Evolutionary conservation across 352 stramenopile species (phyloP).

Genomic region (Globisporangium megalacanthum): DNA sequence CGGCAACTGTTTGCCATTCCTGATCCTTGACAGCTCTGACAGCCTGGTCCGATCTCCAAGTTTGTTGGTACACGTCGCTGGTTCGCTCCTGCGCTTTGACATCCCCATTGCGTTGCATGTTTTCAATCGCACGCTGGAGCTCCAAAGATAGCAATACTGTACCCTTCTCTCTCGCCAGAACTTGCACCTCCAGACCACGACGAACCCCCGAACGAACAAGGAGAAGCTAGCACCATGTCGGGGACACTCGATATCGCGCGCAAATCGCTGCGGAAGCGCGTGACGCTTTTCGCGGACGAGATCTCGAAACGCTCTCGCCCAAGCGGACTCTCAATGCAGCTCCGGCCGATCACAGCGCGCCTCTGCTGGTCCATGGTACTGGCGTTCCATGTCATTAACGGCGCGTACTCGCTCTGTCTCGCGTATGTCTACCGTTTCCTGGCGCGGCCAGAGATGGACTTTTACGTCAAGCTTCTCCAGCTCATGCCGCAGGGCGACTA

Average conservation of each 20-base stretch:
- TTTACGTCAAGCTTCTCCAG: constrained; percentile 13
- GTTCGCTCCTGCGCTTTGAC: too few species aligned
- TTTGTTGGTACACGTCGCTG: too few species aligned
- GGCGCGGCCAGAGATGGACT: constrained; percentile 2
- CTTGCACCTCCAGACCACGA: too few species aligned
- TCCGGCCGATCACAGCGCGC: background rate
- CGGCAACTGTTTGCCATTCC: too few species aligned
- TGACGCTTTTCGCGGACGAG: constrained; percentile 2
- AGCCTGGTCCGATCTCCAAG: too few species aligned
- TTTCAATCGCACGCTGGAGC: too few species aligned
- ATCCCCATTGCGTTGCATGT: too few species aligned
- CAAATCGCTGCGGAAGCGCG: constrained; percentile 5
- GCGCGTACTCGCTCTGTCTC: constrained; percentile 8
- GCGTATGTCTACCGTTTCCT: constrained; percentile 12
- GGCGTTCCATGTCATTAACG: constrained; percentile 10
- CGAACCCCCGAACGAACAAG: too few species aligned
- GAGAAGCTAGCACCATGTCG: background rate
- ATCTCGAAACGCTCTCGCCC: constrained; percentile 1
- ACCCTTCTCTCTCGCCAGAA: background rate
- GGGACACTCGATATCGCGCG: background rate
- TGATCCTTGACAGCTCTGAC: too few species aligned
- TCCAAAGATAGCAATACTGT: background rate
- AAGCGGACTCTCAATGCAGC: background rate
- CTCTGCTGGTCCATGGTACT: constrained; percentile 9
- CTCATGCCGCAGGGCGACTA: constrained; percentile 11